These are phyloP conservation scores for Dothistroma septosporum DNA, from an alignment of 2,329 filamentous ascomycete genomes.

Conservation along the genomic window DNA sequence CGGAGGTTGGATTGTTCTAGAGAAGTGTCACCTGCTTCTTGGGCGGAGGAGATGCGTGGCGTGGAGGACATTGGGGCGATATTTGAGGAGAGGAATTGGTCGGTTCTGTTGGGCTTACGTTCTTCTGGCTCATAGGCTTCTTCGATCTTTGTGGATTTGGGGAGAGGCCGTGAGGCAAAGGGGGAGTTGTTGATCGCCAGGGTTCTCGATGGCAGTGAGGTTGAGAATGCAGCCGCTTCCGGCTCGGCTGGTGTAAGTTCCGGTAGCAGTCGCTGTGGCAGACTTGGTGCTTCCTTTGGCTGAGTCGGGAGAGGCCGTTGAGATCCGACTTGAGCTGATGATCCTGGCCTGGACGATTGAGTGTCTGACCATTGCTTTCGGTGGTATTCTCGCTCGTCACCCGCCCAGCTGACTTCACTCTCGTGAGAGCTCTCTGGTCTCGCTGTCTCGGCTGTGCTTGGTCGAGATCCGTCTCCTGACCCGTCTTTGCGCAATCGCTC, in stretches of 20 bases:
- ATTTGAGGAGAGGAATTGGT: slow-evolving; percentile 56
- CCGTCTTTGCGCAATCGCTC: slow-evolving; percentile 41
- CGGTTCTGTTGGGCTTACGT: slow-evolving; percentile 48
- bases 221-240: slow-evolving; percentile 26
- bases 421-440: slow-evolving; percentile 38
- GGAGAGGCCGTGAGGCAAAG: slow-evolving; percentile 26
- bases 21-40: slow-evolving; percentile 45
- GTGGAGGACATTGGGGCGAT: slow-evolving; percentile 47
- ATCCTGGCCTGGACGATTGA: slow-evolving; percentile 31
- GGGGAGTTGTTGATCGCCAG: slow-evolving; percentile 38
- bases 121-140: slow-evolving; percentile 24
- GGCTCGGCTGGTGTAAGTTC: slow-evolving; percentile 14
- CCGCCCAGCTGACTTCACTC: slow-evolving; percentile 62
- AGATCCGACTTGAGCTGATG: slow-evolving; percentile 33
- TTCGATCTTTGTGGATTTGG: slow-evolving; percentile 15
- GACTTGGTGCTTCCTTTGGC: slow-evolving; percentile 14
- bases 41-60: slow-evolving; percentile 36
- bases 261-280: slow-evolving; percentile 25
- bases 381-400: slow-evolving; percentile 61
- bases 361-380: slow-evolving; percentile 53
- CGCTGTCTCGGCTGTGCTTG: slow-evolving; percentile 28
- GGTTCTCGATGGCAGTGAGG: slow-evolving; percentile 45
- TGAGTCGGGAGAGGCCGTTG: slow-evolving; percentile 31
- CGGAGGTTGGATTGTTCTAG: slow-evolving; percentile 56
- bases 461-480: slow-evolving; percentile 35